Base-by-base conservation (phyloP, 768 basidiomycete species). In the Hygrophorus pudorinus region DNA sequence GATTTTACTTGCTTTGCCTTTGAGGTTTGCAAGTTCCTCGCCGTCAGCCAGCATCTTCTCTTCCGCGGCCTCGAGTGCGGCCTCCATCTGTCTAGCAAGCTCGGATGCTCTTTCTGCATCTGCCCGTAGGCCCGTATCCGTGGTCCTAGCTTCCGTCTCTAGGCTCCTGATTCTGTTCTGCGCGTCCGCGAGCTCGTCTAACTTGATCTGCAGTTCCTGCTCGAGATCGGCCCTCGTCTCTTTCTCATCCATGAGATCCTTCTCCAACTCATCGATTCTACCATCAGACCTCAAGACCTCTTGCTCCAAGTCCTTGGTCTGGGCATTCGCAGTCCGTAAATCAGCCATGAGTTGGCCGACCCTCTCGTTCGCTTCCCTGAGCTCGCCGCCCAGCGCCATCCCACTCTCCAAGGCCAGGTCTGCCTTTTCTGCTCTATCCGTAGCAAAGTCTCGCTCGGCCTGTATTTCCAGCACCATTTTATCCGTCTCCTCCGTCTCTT, bases 11-110 rank as follows among this genome's bases (percentile, higher is more conserved):
- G 85, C 40, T 48, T 70, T 79, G 42, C 65, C 61, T 46, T 69
- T 71, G 44, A 86, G 61, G 2, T 72, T 61, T 2, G 68, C 62
- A 27, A 81, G 51, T 34, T 63, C 68, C 13, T 74, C 73, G 41
- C 76, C 77, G 50, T 85, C 84, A 0, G 70, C 65, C 21, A 63
- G 56, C 73, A 85, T 84, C 62, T 80, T 81, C 55, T 70, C 68
- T 59, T 89, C 84, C 0, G 79, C 78, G 5, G 78, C 84, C 41
- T 83, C 77, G 42, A 91, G 61, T 0, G 85, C 88, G 1, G 81
- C 75, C 51, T 89, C 81, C 71, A 87, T 68, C 57, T 88, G 83
- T 35, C 68, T 62, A 14, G 68, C 75, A 2, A 81, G 66, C 51
- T 81, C 74, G 12, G 68, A 62, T 8, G 76, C 68, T 27, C 74